These are phyloP conservation scores for Pestalotiopsis sp. DNA, from an alignment of 2,329 filamentous ascomycete genomes.

Conservation along the genomic window DNA sequence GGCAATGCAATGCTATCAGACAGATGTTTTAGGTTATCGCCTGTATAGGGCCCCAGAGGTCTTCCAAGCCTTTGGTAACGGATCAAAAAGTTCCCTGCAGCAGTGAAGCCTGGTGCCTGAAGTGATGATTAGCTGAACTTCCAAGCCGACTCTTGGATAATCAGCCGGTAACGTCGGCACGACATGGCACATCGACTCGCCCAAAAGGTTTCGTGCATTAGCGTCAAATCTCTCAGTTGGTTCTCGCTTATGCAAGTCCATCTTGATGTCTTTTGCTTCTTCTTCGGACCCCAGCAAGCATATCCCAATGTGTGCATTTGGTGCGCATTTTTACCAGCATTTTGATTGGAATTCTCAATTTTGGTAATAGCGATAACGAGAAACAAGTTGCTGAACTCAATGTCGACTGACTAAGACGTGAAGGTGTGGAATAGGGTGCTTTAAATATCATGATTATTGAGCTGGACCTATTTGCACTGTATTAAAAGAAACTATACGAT, in stretches of 20 bases:
- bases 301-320: not conserved
- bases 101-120: not conserved
- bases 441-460: no score
- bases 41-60: not conserved
- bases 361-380: no score
- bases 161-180: not conserved
- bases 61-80: not conserved
- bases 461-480: no score
- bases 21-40: not conserved
- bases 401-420: no score
- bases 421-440: no score
- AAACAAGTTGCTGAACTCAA: no score
- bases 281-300: not conserved
- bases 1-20: not conserved
- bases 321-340: no score
- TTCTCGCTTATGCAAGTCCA: not conserved
- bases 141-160: not conserved
- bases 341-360: no score
- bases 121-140: not conserved
- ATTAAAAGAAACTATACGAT: no score
- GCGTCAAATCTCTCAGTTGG: not conserved
- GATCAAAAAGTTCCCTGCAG: not conserved
- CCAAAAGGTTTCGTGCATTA: conserved; percentile 1
- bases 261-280: not conserved
- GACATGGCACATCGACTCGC: not conserved